These are phyloP conservation scores for Blastomyces parvus DNA, from an alignment of 2,329 filamentous ascomycete species.

Conservation along the genomic window DNA sequence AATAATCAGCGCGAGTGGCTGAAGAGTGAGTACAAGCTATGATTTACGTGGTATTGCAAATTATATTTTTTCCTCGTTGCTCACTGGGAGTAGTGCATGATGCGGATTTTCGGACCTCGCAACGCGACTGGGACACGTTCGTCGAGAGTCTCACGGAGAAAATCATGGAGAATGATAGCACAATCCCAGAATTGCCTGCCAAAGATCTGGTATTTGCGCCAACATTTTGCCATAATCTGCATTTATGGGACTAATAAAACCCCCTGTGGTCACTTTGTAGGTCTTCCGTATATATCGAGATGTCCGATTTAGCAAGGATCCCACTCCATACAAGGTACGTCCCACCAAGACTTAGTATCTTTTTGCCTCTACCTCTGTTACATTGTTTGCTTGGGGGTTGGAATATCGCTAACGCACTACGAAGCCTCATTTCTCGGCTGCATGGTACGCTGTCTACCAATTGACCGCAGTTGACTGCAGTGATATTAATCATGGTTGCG, in stretches of 20 bases:
- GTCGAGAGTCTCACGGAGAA: slow-evolving; percentile 62
- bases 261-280: slow-evolving; percentile 26
- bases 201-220: slow-evolving; percentile 58
- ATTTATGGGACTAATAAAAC: slow-evolving; percentile 10
- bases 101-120: slow-evolving; percentile 63
- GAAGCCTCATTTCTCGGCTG: slow-evolving; percentile 71
- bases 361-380: background rate
- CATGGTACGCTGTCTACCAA: slow-evolving; percentile 47
- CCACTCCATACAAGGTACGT: slow-evolving; percentile 75
- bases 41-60: background rate
- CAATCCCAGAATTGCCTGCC: slow-evolving; percentile 72
- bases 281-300: slow-evolving; percentile 83
- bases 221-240: slow-evolving; percentile 2
- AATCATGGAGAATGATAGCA: slow-evolving; percentile 63
- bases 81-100: slow-evolving; percentile 54
- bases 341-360: background rate
- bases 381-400: background rate
- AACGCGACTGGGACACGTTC: slow-evolving; percentile 74
- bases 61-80: background rate
- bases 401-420: slow-evolving; percentile 18
- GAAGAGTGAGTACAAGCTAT: slow-evolving; percentile 43
- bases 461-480: slow-evolving; percentile 9
- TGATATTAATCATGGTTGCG: background rate
- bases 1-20: slow-evolving; percentile 57
- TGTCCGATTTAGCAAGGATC: slow-evolving; percentile 72